Conservation (phyloP, 2,329 filamentous ascomycete genomes). For the Lecanicillium sp. region DNA sequence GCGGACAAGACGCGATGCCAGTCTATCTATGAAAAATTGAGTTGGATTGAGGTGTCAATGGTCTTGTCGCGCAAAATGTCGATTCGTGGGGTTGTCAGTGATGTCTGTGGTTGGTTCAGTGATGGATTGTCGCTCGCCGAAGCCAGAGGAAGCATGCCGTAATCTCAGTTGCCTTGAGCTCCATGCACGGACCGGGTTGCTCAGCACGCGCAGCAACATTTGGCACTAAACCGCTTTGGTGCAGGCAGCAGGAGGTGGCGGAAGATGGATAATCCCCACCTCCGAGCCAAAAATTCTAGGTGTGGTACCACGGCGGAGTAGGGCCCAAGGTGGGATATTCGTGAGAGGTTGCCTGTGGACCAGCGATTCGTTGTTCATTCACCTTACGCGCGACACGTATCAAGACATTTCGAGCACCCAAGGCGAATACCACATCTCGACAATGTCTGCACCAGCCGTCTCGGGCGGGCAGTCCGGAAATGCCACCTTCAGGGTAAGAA, state of each 20-base stretch:
- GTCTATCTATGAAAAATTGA: conserved; percentile 1
- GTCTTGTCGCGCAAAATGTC: background rate
- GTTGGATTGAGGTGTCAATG: conserved; percentile 1
- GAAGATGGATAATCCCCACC: conserved; percentile 29
- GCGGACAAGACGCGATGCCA: conserved; percentile 16
- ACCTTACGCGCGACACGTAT: conserved; percentile 15
- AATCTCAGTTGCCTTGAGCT: conserved; percentile 34
- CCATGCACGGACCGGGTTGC: conserved; percentile 22
- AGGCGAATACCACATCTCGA: conserved; percentile 28
- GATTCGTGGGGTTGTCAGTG: background rate
- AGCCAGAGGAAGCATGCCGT: conserved; percentile 30
- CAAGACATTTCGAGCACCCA: conserved; percentile 3
- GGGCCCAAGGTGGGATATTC: conserved; percentile 33
- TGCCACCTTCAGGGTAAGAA: conserved; percentile 49
- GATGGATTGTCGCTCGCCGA: conserved; percentile 21
- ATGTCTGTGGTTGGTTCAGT: conserved; percentile 15
- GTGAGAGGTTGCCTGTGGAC: conserved; percentile 21
- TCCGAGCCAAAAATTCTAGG: conserved; percentile 33
- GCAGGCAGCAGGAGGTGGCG: conserved; percentile 19
- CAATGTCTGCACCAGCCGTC: conserved; percentile 32
- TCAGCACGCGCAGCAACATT: conserved; percentile 4
- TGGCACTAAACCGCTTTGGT: conserved; percentile 16
- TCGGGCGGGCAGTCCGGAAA: conserved; percentile 34
- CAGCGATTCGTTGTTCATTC: conserved; percentile 21
- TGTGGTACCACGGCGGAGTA: conserved; percentile 24